These are phyloP conservation scores for Rubus parviflorus DNA, from an alignment of 306 rosid species.

Conservation along the genomic window DNA sequence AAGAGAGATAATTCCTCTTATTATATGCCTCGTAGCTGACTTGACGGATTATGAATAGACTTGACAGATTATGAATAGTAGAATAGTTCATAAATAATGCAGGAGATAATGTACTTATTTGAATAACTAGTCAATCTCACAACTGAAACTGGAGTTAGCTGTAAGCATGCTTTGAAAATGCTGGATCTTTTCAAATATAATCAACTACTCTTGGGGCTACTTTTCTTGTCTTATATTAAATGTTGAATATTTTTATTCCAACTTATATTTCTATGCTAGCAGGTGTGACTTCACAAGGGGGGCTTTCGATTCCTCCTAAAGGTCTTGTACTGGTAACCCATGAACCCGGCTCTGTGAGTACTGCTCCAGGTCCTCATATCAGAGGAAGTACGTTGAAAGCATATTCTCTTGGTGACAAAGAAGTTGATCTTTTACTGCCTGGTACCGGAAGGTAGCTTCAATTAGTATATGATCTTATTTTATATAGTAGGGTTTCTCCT, in stretches of 20 bases:
- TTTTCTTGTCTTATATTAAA: background rate
- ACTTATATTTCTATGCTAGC: slow-evolving; percentile 28
- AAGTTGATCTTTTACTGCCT: slow-evolving; percentile 87
- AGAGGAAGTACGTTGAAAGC: slow-evolving; percentile 83
- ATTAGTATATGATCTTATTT: background rate
- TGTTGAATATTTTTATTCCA: background rate
- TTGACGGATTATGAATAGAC: background rate
- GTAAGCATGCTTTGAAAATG: background rate
- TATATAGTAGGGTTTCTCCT: background rate
- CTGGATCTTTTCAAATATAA: background rate
- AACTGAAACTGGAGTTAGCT: background rate
- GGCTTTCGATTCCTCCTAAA: slow-evolving; percentile 53
- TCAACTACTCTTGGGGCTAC: background rate
- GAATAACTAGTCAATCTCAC: slow-evolving; percentile 9
- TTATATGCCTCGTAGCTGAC: background rate
- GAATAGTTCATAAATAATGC: background rate
- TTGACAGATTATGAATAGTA: background rate
- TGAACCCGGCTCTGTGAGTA: slow-evolving; percentile 70
- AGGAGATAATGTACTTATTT: slow-evolving; percentile 13
- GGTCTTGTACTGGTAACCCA: slow-evolving; percentile 77
- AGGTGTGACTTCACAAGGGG: slow-evolving; percentile 54
- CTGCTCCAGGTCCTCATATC: slow-evolving; percentile 89
- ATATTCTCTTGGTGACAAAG: slow-evolving; percentile 81
- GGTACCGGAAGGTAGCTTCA: slow-evolving; percentile 83
- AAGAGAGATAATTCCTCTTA: background rate